Conservation (phyloP, 257 asterid species). For the Linaria vulgaris region DNA sequence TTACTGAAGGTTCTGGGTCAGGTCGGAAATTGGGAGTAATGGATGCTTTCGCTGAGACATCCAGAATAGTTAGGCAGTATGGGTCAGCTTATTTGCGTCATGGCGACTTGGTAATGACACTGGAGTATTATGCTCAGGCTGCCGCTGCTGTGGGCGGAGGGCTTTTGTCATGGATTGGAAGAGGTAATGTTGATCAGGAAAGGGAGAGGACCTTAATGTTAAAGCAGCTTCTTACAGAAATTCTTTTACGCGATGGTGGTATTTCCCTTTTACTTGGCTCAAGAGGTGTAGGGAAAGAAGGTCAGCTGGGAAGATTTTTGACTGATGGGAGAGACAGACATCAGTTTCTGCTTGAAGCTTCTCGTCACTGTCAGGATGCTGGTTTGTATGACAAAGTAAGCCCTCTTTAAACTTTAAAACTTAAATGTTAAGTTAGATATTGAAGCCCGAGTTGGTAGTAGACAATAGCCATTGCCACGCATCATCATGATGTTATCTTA, state of each 20-base stretch:
- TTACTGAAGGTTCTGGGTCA: slow-evolving; percentile 67
- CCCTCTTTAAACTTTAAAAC: slow-evolving; percentile 16
- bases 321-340: slow-evolving; percentile 65
- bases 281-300: slow-evolving; percentile 90
- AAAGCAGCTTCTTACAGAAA: slow-evolving; percentile 81
- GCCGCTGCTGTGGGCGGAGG: slow-evolving; percentile 98
- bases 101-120: slow-evolving; percentile 66
- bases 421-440: slow-evolving; percentile 8
- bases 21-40: slow-evolving; percentile 66
- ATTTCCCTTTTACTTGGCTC: slow-evolving; percentile 77
- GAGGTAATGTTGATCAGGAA: slow-evolving; percentile 79
- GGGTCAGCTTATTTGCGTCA: slow-evolving; percentile 81
- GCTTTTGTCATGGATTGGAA: slow-evolving; percentile 82
- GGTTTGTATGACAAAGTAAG: slow-evolving; percentile 86
- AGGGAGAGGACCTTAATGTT: slow-evolving; percentile 80
- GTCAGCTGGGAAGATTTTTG: slow-evolving; percentile 76
- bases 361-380: slow-evolving; percentile 74
- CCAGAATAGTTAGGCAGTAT: slow-evolving; percentile 84
- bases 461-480: slow-evolving; percentile 17
- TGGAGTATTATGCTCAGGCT: slow-evolving; percentile 94
- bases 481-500: slow-evolving; percentile 21
- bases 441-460: slow-evolving; percentile 15
- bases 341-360: slow-evolving; percentile 83
- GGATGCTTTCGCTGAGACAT: slow-evolving; percentile 89
- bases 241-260: slow-evolving; percentile 78